Evolutionary conservation across 2,329 filamentous ascomycete species (phyloP).

Genomic region (Scedosporium dehoogii): DNA sequence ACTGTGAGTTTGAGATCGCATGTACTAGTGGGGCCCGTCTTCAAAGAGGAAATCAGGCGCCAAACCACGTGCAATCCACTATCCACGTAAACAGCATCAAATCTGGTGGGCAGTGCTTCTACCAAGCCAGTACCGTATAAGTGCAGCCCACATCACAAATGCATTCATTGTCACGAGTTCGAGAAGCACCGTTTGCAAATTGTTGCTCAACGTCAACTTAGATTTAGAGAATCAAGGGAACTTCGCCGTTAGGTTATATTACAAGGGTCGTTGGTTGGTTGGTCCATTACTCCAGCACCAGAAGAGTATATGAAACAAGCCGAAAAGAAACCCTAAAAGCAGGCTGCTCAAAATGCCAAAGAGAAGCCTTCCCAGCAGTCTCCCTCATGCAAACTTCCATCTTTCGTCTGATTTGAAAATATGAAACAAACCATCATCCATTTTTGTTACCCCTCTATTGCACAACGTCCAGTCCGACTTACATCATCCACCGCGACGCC

Average conservation of each 20-base stretch:
- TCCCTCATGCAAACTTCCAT: slow-evolving; percentile 37
- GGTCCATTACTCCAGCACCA: slow-evolving; percentile 8
- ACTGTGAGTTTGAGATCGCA: neutral
- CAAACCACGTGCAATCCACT: neutral
- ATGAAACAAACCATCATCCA: slow-evolving; percentile 23
- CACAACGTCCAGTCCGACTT: slow-evolving; percentile 9
- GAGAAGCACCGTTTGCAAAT: neutral
- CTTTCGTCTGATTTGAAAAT: slow-evolving; percentile 34
- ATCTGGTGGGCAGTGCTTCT: too few species aligned
- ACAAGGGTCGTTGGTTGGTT: slow-evolving; percentile 4
- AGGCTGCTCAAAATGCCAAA: slow-evolving; percentile 5
- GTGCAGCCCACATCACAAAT: too few species aligned
- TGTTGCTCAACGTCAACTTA: slow-evolving; percentile 1
- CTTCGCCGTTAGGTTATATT: slow-evolving; percentile 6
- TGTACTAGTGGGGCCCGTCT: neutral
- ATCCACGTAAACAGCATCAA: too few species aligned
- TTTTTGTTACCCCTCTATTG: slow-evolving; percentile 18
- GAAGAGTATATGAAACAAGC: slow-evolving; percentile 6
- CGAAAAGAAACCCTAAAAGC: slow-evolving; percentile 7
- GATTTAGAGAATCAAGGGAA: slow-evolving; percentile 7
- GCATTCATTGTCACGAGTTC: too few species aligned
- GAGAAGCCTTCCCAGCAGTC: slow-evolving; percentile 16
- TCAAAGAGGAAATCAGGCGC: neutral
- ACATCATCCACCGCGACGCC: neutral
- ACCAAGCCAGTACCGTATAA: too few species aligned